Percentiles rank a stretch among this genome's conserved stretches.
Conservation (phyloP, 2,329 filamentous ascomycete species). For the Colletotrichum costaricense region DNA sequence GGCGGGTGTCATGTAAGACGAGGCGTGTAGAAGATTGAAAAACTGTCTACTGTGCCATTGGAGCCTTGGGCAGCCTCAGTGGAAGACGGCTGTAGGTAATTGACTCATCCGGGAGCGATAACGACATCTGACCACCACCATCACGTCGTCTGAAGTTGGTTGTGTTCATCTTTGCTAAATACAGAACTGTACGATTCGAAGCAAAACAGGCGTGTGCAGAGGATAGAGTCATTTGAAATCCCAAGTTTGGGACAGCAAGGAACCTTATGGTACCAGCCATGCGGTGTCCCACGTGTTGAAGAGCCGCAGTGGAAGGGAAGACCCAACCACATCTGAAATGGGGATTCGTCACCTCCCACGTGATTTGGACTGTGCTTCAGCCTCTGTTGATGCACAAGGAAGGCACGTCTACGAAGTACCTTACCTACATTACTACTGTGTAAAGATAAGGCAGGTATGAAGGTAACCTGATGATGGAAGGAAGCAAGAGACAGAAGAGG, state of each 20-base stretch:
- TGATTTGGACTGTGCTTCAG: not conserved
- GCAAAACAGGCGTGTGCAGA: conserved; percentile 8
- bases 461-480: too few relatives aligned
- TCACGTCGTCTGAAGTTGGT: conserved; percentile 18
- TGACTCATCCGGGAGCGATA: not conserved
- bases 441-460: too few relatives aligned
- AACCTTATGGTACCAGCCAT: not conserved
- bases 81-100: not conserved
- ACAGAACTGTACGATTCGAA: conserved; percentile 25
- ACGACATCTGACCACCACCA: not conserved
- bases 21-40: not conserved
- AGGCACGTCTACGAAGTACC: not conserved
- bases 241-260: not conserved
- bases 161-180: conserved; percentile 24
- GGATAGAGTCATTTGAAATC: conserved; percentile 23
- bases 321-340: conserved; percentile 27
- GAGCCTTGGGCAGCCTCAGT: too few relatives aligned
- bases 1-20: not conserved
- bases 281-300: not conserved
- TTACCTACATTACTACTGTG: too few relatives aligned
- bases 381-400: not conserved
- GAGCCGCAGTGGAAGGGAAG: conserved; percentile 20
- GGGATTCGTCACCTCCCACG: conserved; percentile 25
- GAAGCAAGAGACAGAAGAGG: not conserved
- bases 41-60: not conserved